Base-by-base conservation (phyloP, 257 asterid genomes). In the Linaria vulgaris region DNA sequence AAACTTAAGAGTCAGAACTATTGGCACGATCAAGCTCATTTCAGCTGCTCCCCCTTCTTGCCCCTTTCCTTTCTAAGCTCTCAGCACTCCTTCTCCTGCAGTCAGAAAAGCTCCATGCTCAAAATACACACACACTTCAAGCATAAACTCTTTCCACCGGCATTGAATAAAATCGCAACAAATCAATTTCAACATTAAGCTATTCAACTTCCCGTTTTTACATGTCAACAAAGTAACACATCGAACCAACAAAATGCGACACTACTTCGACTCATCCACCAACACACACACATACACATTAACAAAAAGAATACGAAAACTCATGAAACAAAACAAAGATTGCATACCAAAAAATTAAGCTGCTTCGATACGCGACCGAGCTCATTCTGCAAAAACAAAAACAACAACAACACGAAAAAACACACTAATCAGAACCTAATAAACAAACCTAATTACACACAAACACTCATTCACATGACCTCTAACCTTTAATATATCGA, bases 81-180 rank as follows among this genome's bases (percentile, higher is more conserved):
- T 54, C 46, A 66, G 68, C 91, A 77, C 64, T 90, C 95, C 73
- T 77, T 73, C 84, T 87, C 95, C 95, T 86, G 83, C 74, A 80
- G 64, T 45, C 73, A 73, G 16, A 65, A 45, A 65, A 63, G 38
- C 14, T 59, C 64, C 31, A 45, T 46, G 21, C 55, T 61, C 65
- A 52, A 50, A 53, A 41, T 22, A 20, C 6, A 17, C 34, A 22
- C 17, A 20, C 22, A 9, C 39, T 61, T 50, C 34, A 64, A 12
- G 22, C 37, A 37, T 24, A 21, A 47, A 19, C 30, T n/a, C n/a
- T n/a, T n/a, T n/a, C n/a, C n/a, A 34, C 59, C 61, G 61, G 54
- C 58, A 27, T 63, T 12, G 39, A 21, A 43, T n/a, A 41, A 65
- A 63, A 24, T 49, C 30, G 22, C 50, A 24, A 22, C 20, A 20